Evolutionary conservation across 495 filamentous ascomycete species (phyloP).

Genomic region (Podospora anserina): DNA sequence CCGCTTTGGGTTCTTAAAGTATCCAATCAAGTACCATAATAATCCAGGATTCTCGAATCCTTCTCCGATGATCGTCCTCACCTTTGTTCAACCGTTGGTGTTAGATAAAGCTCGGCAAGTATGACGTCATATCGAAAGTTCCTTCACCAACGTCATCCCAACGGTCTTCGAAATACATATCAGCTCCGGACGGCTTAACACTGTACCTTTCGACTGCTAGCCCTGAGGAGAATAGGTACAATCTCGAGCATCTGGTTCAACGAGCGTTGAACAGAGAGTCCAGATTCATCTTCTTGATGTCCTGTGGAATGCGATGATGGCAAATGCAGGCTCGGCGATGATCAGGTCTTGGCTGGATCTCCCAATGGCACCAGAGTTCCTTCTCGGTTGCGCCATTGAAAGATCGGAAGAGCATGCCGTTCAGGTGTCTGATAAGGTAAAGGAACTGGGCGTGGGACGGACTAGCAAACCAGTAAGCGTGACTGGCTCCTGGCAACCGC

Average conservation of each 20-base stretch:
- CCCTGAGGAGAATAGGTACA: background rate
- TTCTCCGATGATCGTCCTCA: background rate
- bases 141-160: background rate
- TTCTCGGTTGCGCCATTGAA: background rate
- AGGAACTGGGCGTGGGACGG: background rate
- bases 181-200: background rate
- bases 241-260: background rate
- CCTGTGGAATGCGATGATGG: background rate
- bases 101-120: background rate
- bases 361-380: background rate
- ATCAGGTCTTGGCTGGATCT: background rate
- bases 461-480: background rate
- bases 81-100: background rate
- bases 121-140: background rate
- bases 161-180: background rate
- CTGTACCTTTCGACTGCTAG: background rate
- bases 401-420: constrained; percentile 1
- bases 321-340: background rate
- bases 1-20: background rate
- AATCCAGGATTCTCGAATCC: background rate
- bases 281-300: background rate
- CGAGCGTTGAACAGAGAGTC: background rate
- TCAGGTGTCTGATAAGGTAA: background rate
- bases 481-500: background rate
- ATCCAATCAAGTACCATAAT: background rate